Evolutionary conservation across 306 rosid genomes (phyloP).

Genomic region (Cicer pinnatifidum): DNA sequence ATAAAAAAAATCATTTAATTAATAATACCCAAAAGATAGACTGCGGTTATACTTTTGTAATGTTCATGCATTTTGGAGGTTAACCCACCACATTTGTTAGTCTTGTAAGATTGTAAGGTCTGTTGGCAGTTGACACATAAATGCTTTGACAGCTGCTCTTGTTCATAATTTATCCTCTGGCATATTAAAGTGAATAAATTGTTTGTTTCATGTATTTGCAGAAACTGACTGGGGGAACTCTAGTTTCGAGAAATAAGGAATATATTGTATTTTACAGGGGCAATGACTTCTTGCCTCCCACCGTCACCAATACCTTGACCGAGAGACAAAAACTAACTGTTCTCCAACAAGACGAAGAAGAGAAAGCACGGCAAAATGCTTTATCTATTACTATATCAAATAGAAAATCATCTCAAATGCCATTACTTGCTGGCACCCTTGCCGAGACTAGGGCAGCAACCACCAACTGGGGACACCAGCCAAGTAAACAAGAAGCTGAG

Average conservation of each 20-base stretch:
- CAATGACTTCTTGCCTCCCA: conserved; percentile 85
- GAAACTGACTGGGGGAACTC: conserved; percentile 88
- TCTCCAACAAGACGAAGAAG: conserved; percentile 79
- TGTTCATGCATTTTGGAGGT: conserved; percentile 20
- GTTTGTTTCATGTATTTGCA: conserved; percentile 53
- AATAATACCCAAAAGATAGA: neutral
- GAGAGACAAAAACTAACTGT: conserved; percentile 69
- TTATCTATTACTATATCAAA: conserved; percentile 48
- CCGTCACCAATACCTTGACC: conserved; percentile 58
- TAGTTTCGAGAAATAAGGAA: conserved; percentile 94
- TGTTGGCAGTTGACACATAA: conserved; percentile 5
- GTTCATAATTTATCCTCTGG: conserved; percentile 16
- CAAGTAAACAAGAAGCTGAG: conserved; percentile 59
- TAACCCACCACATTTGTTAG: conserved; percentile 1
- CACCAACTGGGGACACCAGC: conserved; percentile 78
- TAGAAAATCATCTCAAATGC: conserved; percentile 53
- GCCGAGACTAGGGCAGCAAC: conserved; percentile 90
- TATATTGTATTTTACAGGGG: conserved; percentile 86
- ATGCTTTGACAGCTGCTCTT: conserved; percentile 20
- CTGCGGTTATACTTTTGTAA: conserved; percentile 12
- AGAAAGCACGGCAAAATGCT: conserved; percentile 66
- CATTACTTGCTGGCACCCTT: conserved; percentile 84
- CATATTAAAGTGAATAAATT: conserved; percentile 34
- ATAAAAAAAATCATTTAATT: neutral
- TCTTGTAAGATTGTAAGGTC: conserved; percentile 13